These are phyloP conservation scores for Boletus vermiculosoides DNA, from an alignment of 768 basidiomycete genomes.

Conservation along the genomic window DNA sequence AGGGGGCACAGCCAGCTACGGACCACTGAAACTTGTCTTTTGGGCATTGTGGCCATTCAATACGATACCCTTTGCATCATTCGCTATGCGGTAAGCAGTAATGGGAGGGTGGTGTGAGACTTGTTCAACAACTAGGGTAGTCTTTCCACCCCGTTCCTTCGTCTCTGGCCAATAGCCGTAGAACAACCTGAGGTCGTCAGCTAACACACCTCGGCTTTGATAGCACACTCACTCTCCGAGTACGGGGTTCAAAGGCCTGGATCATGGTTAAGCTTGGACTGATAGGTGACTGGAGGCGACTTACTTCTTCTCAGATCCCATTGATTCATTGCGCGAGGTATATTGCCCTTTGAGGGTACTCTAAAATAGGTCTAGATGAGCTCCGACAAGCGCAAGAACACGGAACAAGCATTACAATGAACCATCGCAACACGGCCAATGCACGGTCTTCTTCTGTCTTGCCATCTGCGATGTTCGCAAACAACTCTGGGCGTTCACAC, in stretches of 20 bases:
- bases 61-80: conserved; percentile 69
- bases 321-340: conserved; percentile 89
- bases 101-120: conserved; percentile 95
- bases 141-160: conserved; percentile 68
- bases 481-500: conserved; percentile 91
- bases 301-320: conserved; percentile 97
- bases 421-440: conserved; percentile 89
- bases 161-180: conserved; percentile 85
- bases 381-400: background rate
- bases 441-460: conserved; percentile 70
- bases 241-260: conserved; percentile 91
- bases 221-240: conserved; percentile 73
- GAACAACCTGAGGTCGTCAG: conserved; percentile 56
- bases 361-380: conserved; percentile 35
- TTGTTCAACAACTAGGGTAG: conserved; percentile 85
- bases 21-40: conserved; percentile 89
- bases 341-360: conserved; percentile 95
- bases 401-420: conserved; percentile 57
- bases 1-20: conserved; percentile 13
- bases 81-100: conserved; percentile 85
- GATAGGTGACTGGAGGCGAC: conserved; percentile 22
- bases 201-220: background rate
- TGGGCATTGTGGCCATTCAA: conserved; percentile 90
- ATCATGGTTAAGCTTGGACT: conserved; percentile 12
- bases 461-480: conserved; percentile 82